Conservation (phyloP, 2,329 filamentous ascomycete genomes). For the Fonsecaea multimorphosa region DNA sequence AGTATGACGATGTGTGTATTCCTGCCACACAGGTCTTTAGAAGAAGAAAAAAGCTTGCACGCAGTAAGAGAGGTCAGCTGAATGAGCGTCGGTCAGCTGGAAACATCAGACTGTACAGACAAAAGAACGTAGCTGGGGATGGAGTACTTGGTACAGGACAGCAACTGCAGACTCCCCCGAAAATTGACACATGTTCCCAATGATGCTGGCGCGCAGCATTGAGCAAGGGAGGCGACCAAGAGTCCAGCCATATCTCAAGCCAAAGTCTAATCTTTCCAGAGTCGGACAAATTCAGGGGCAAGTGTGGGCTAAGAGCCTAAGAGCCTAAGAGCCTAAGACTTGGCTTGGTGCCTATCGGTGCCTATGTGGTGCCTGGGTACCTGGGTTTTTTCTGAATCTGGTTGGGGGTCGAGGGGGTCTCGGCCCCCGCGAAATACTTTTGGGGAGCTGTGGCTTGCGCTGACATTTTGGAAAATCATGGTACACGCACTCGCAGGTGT, state of each 20-base stretch:
- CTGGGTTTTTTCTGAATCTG: background rate
- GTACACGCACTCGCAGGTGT: background rate
- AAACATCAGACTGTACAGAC: background rate
- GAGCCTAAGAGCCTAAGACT: too few relatives aligned
- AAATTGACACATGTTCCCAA: conserved; percentile 3
- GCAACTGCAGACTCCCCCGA: background rate
- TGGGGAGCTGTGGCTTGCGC: background rate
- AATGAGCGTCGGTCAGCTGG: background rate
- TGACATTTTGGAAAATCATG: background rate
- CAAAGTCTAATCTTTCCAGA: conserved; percentile 1
- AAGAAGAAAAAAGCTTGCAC: background rate
- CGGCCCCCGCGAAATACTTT: conserved; percentile 1
- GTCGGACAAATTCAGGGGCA: conserved; percentile 11
- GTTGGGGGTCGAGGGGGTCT: background rate
- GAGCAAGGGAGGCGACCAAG: background rate
- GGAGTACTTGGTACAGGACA: background rate
- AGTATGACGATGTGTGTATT: background rate
- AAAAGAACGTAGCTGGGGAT: background rate
- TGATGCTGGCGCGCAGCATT: background rate
- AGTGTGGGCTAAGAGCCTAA: background rate
- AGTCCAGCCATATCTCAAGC: conserved; percentile 1
- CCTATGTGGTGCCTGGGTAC: too few relatives aligned
- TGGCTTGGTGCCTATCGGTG: too few relatives aligned
- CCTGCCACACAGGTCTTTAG: background rate
- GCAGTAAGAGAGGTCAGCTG: background rate